phyloP scores from a whole-genome alignment of 2,329 filamentous ascomycete species.

The Aspergillus floridensis region DNA sequence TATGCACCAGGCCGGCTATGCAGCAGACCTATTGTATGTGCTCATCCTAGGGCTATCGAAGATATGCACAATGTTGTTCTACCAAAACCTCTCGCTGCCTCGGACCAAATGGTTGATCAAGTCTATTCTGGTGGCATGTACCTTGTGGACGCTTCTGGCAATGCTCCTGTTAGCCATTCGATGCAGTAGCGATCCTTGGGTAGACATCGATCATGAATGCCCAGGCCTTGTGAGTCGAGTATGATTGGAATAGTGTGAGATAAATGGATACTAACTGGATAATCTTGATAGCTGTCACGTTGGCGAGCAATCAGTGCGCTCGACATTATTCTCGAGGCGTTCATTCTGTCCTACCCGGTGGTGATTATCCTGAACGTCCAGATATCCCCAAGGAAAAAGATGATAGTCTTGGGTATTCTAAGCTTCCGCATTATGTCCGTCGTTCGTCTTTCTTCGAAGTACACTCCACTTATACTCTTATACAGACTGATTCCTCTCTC shows the following conservation, averaged over 20 bases:
- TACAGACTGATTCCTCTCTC: conserved; percentile 43
- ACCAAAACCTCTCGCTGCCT: conserved; percentile 19
- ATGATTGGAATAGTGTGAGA: no score
- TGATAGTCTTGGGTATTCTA: conserved; percentile 42
- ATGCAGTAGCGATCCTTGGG: conserved; percentile 38
- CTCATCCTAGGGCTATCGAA: conserved; percentile 44
- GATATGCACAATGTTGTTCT: conserved; percentile 28
- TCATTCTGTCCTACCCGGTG: conserved; percentile 38
- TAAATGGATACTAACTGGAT: not conserved
- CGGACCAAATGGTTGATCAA: conserved; percentile 14
- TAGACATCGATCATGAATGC: conserved; percentile 31
- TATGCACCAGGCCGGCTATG: conserved; percentile 33
- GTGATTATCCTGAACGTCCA: conserved; percentile 41
- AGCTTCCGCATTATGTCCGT: conserved; percentile 39
- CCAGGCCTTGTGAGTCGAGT: conserved; percentile 28
- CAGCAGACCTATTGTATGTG: conserved; percentile 43
- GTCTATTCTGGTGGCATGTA: conserved; percentile 28
- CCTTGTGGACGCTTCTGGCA: conserved; percentile 35
- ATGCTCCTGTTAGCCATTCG: conserved; percentile 39
- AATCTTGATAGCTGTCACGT: conserved; percentile 30
- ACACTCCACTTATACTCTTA: not conserved
- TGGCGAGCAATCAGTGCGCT: conserved; percentile 42
- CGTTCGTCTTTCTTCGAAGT: no score
- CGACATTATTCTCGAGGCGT: conserved; percentile 42
- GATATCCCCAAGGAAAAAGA: conserved; percentile 38